Base-by-base conservation (phyloP, 2,329 filamentous ascomycete genomes). In the Trichoderma aggressivum region DNA sequence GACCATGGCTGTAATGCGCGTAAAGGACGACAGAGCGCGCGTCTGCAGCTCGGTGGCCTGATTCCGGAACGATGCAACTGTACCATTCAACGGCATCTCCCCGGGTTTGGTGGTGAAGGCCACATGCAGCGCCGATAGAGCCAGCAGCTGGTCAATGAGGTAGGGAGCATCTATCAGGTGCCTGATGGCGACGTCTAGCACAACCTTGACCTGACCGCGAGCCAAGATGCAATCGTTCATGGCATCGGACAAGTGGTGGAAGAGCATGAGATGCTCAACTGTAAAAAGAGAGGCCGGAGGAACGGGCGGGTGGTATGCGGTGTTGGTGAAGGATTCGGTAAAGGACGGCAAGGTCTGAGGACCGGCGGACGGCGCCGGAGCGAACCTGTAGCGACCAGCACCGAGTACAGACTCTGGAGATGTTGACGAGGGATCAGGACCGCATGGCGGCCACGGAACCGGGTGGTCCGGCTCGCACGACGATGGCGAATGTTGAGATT, bases 141-240 rank as follows among this genome's bases (percentile, higher is more conserved):
- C 85, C 12, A 87, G 80, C 6, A 85, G 60, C 73, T 85, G 80
- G 70, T 86, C 83, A 72, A 86, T 81, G 4, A 85, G 79, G 68
- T 84, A 86, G 1, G 83, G 85, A 3, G 78, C 77, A 34, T 78
- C 74, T 7, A 80, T 72, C 10, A 80, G 79, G 62, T 79, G 76
- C 18, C 74, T 77, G 30, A 82, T 73, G 59, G 77, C 77, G 34
- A 83, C 74, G 39, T 79, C 76, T n/a, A 80, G 50, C 56, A 81
- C 72, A 32, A 73, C 70, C 16, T 75, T 72, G 10, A 72, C 74
- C 59, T 74, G 75, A 24, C 70, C 76, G 21, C 63, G 68, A 61
- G 73, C 72, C 18, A 75, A 61, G 16, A 76, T 73, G 61, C 77
- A 73, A 24, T 75, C 71, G 21, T 71, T 58, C 73, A 79, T 76